A percentile compares a stretch with the other conserved stretches of the same genome.
Evolutionary conservation across 495 filamentous ascomycete genomes (phyloP).

Genomic region (Aspergillus incahuasiensis): DNA sequence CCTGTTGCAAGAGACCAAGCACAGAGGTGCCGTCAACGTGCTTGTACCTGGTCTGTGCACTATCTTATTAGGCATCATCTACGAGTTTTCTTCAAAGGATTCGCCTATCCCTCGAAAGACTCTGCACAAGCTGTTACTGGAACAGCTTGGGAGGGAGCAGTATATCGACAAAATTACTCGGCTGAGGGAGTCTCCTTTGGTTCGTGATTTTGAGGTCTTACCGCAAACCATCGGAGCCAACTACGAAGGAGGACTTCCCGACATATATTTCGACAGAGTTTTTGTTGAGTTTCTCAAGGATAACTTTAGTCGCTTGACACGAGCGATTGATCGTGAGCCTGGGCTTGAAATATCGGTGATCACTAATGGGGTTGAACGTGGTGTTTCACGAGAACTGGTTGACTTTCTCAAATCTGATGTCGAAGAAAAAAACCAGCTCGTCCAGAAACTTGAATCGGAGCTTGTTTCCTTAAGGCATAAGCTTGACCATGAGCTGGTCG

Average conservation of each 20-base stretch:
- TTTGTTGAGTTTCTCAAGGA: constrained; percentile 96
- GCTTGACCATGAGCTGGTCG: constrained; percentile 71
- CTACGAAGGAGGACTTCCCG: constrained; percentile 61
- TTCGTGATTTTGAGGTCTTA: constrained; percentile 89
- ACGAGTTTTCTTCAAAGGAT: constrained; percentile 97
- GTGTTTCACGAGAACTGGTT: constrained; percentile 75
- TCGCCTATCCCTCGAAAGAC: constrained; percentile 83
- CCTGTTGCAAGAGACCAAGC: constrained; percentile 69
- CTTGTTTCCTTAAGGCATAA: constrained; percentile 62
- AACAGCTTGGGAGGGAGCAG: constrained; percentile 76
- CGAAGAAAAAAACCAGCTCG: constrained; percentile 61
- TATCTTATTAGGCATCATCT: constrained; percentile 79
- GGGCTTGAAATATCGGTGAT: constrained; percentile 76
- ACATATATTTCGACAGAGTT: constrained; percentile 77
- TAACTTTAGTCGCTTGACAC: constrained; percentile 79
- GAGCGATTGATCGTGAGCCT: constrained; percentile 89
- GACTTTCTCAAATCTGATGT: constrained; percentile 77
- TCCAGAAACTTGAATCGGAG: constrained; percentile 65
- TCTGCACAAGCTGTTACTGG: constrained; percentile 73
- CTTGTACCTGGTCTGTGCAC: constrained; percentile 79
- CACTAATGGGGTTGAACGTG: constrained; percentile 74
- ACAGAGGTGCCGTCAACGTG: constrained; percentile 51
- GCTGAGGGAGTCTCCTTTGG: constrained; percentile 71
- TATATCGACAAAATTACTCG: constrained; percentile 82
- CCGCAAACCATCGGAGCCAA: constrained; percentile 59